Evolutionary conservation across 1,284 basidiomycete genomes (phyloP), one percentile per base, ranked within the genome.

Genomic region (Mycena sp.): DNA sequence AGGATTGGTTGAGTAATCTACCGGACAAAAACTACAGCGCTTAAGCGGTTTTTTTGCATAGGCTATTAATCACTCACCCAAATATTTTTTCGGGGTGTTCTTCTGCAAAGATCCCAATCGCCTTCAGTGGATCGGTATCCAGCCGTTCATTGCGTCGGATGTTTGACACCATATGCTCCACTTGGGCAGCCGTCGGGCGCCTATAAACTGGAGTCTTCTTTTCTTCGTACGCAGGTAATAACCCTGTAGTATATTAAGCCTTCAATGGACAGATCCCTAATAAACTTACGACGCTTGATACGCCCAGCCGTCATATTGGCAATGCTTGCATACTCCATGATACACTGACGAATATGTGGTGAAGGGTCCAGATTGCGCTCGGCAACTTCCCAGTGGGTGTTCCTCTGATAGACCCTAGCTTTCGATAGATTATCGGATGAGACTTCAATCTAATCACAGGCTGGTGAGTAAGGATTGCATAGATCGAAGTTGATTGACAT

Each of bases 221-320:
- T 4, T 46, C 29, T 10, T 21, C 19, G 28, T 48, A 65, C 6
- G 50, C 32, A 0, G 43, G 9, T 1, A 44, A 44, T 17, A 64
- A 21, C 21, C 53, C 48, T 61, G 21, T 10, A n/a, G 32, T 12
- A 5, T 2, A 43, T 23, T 25, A 2, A 19, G 26, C n/a, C 26
- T 2, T 4, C 9, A 1, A 29, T 6, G 12, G 4, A 14, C 14
- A 29, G n/a, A n/a, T n/a, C n/a, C n/a, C n/a, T n/a, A n/a, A n/a
- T 10, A 29, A 29, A 29, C 49, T 23, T 35, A 64, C 63, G 16
- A 11, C 51, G 32, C 28, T 64, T 46, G 26, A 64, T 64, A 6
- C 63, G 51, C 0, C 57, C 57, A 1, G 58, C 58, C 1, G 63
- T 60, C 58, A 64, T 60, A 16, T 57, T 64, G 1, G 53, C 46